Evolutionary conservation across 2,329 filamentous ascomycete genomes (phyloP).

Genomic region (Aureobasidium lini): DNA sequence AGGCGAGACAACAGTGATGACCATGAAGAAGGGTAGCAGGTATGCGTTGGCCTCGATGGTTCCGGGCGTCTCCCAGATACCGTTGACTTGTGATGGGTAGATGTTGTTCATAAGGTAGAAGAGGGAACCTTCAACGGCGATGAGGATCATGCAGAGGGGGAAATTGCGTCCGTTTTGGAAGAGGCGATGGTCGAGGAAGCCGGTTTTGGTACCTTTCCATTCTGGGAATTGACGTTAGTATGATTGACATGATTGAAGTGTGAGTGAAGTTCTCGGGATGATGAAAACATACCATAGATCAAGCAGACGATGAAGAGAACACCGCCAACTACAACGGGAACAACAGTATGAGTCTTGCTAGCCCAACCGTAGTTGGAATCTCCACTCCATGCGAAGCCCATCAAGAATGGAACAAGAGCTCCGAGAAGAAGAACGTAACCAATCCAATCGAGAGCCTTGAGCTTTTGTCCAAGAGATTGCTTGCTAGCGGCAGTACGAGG

Average conservation of each 20-base stretch:
- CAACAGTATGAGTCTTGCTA: constrained; percentile 6
- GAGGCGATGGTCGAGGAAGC: constrained; percentile 9
- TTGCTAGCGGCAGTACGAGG: constrained; percentile 5
- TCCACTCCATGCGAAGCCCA: constrained; percentile 10
- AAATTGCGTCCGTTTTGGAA: constrained; percentile 11
- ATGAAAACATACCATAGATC: not conserved
- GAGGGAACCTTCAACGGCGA: constrained; percentile 1
- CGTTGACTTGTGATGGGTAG: constrained; percentile 4
- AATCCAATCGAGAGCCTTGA: constrained; percentile 7
- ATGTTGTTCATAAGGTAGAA: constrained; percentile 11
- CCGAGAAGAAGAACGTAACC: constrained; percentile 3
- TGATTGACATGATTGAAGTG: no score
- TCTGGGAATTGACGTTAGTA: not conserved
- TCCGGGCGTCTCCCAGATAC: constrained; percentile 3
- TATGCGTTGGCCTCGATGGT: constrained; percentile 6
- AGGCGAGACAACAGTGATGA: constrained; percentile 5
- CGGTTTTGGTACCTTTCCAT: constrained; percentile 10
- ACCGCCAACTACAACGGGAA: constrained; percentile 4
- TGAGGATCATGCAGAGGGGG: constrained; percentile 8
- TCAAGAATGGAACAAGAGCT: constrained; percentile 2
- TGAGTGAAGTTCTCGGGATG: no score
- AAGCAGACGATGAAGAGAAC: constrained; percentile 6
- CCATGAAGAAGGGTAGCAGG: constrained; percentile 7
- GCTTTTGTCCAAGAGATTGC: not conserved
- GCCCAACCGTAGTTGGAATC: constrained; percentile 4